These are phyloP conservation scores for Leccinum variicolor DNA, from an alignment of 768 basidiomycete species.

Conservation along the genomic window DNA sequence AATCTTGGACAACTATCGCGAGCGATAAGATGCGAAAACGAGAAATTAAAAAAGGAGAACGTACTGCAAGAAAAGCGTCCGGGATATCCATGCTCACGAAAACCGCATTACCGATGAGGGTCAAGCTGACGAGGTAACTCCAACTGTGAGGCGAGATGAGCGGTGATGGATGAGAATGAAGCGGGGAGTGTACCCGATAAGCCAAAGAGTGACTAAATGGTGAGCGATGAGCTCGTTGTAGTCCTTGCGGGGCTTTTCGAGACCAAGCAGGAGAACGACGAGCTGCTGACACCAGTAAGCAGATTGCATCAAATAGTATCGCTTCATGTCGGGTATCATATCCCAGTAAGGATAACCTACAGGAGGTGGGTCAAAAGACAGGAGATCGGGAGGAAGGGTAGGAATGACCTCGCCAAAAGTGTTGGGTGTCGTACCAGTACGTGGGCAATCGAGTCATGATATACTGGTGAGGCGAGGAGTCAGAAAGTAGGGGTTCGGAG, in stretches of 20 bases:
- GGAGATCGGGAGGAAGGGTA: background rate
- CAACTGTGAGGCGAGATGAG: constrained; percentile 46
- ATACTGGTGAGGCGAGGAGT: constrained; percentile 40
- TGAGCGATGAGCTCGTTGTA: constrained; percentile 83
- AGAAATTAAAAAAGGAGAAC: constrained; percentile 23
- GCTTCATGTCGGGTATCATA: constrained; percentile 81
- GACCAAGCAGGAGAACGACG: constrained; percentile 72
- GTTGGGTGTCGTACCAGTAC: constrained; percentile 79
- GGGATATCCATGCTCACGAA: constrained; percentile 98
- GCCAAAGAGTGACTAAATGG: constrained; percentile 92
- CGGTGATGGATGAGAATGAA: background rate
- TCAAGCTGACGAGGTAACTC: constrained; percentile 80
- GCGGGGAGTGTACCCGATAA: constrained; percentile 66
- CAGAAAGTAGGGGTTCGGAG: background rate
- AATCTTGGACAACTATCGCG: constrained; percentile 70
- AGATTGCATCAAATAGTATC: constrained; percentile 91
- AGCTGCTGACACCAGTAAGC: constrained; percentile 96
- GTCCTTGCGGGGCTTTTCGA: constrained; percentile 96
- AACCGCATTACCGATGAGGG: constrained; percentile 85
- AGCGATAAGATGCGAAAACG: background rate
- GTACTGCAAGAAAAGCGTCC: constrained; percentile 80
- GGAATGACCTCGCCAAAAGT: constrained; percentile 77
- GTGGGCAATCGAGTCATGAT: constrained; percentile 83
- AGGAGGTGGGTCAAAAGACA: background rate
- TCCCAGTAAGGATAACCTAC: constrained; percentile 87